Base-by-base conservation (phyloP, 331 rosid genomes). In the Acacia pycnantha region DNA sequence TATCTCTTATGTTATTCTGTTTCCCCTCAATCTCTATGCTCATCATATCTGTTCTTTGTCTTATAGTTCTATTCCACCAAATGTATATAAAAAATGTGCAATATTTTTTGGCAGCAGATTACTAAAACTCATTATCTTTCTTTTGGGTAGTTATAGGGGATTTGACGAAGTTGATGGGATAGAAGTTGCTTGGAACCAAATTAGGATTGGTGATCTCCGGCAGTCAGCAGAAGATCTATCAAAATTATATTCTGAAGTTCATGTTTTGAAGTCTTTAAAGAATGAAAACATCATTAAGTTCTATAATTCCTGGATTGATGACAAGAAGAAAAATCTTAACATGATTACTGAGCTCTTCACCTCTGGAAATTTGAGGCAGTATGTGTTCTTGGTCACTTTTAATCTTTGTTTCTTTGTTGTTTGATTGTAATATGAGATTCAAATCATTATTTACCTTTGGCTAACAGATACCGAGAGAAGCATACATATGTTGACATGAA, bases 151-250 rank as follows among this genome's bases (percentile, higher is more conserved):
- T 84, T 93, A 87, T 66, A 88, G 85, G 85, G 97, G 90, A 27
- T 93, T 93, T 74, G 97, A 93, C 78, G 97, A 88, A 83, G 92
- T 89, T 65, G 86, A 91, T 82, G 97, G 97, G 66, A 89, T 91
- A 37, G 97, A 92, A 87, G 95, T 92, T 74, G 97, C 97, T 53
- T 92, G 97, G 97, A 92, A 89, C 82, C 94, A 83, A 87, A 90
- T 88, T 33, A 82, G 75, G 83, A 86, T 91, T 48, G 90, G 87
- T 82, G 90, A 83, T 46, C 86, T 91, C 53, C 50, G 85, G 82
- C 91, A 77, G 46, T 87, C 93, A 50, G 77, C 83, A 31, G 90
- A 88, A 40, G 91, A 91, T 84, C 77, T 91, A 76, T 87, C 84
- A 44, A 91, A 93, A 77, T 59, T 93, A 81, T 83, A 87, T 77